Evolutionary conservation across 441 rosid species (phyloP).

Genomic region (Syzygium syzygioides): DNA sequence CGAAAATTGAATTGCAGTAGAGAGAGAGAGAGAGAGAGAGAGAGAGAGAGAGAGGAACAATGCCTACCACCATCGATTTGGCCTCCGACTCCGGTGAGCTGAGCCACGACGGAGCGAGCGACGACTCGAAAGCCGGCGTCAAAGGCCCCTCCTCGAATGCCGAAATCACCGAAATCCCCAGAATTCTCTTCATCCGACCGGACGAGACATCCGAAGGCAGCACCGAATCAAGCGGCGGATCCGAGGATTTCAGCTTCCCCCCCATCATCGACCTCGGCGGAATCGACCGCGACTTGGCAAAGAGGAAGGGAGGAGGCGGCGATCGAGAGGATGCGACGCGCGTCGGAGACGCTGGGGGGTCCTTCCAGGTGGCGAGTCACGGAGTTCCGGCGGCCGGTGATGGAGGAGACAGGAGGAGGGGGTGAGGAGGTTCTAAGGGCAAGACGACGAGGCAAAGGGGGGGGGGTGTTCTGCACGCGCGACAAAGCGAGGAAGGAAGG

Average conservation of each 20-base stretch:
- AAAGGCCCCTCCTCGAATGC: neutral
- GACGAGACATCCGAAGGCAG: neutral
- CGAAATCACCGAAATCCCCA: neutral
- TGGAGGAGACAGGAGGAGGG: neutral
- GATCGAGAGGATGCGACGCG: neutral
- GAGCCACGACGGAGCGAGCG: neutral
- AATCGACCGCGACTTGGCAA: too few species aligned
- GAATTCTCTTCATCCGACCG: rapidly evolving
- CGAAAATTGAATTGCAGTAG: neutral
- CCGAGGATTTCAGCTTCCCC: neutral
- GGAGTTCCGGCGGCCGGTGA: neutral
- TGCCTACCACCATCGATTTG: neutral
- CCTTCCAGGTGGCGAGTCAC: too few species aligned
- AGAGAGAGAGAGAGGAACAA: neutral
- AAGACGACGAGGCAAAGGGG: neutral
- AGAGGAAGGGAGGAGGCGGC: neutral
- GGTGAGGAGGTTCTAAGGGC: too few species aligned
- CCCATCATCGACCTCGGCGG: neutral
- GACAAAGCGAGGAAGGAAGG: neutral
- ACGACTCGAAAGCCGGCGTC: neutral
- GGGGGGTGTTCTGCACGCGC: neutral
- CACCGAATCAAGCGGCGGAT: neutral
- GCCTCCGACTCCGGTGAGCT: neutral
- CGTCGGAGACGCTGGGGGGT: neutral
- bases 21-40: neutral